phyloP scores from a whole-genome alignment of 306 rosid genomes.

The Prunus campanulata region DNA sequence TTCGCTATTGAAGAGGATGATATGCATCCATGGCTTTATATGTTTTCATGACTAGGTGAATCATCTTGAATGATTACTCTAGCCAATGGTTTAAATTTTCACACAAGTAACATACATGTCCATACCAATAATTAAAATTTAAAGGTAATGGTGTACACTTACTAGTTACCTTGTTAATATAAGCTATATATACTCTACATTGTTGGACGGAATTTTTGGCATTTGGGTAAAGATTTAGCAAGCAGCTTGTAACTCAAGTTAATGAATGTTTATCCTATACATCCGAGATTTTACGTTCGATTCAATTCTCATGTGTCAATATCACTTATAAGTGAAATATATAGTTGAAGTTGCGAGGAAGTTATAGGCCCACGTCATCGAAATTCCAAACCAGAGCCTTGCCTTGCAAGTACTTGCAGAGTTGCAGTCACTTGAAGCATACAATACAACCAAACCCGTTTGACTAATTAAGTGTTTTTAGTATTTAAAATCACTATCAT shows the following conservation, averaged over 20 bases:
- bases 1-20: neutral
- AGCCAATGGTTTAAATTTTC: neutral
- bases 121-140: neutral
- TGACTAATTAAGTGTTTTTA: neutral
- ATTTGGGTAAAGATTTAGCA: too few species aligned
- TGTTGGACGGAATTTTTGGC: too few species aligned
- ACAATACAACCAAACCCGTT: neutral
- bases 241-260: too few species aligned
- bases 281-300: too few species aligned
- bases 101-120: neutral
- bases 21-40: neutral
- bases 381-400: neutral
- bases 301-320: too few species aligned
- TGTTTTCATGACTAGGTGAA: neutral
- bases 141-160: too few species aligned
- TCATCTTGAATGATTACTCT: neutral
- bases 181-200: too few species aligned
- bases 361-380: neutral
- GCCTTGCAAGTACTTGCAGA: neutral
- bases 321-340: too few species aligned
- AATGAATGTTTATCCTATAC: too few species aligned
- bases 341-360: neutral
- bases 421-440: neutral
- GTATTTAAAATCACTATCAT: too few species aligned
- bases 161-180: too few species aligned